Evolutionary conservation across 176 grass and related monocot species (phyloP).

Genomic region (Luzula sylvatica): DNA sequence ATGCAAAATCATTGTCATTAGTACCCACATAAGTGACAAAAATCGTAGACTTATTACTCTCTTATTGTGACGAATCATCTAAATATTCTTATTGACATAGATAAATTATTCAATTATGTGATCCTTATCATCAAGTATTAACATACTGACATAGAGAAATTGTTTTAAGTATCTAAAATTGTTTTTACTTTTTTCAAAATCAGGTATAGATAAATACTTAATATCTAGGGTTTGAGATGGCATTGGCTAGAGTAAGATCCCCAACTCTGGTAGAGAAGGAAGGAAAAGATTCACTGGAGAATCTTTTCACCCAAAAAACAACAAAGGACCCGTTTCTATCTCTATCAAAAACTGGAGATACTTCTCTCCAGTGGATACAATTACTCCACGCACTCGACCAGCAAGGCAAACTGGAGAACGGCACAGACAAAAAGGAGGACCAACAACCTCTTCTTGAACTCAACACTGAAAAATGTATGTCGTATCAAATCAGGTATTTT

Average conservation of each 20-base stretch:
- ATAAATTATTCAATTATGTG: too few species aligned
- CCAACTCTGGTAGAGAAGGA: background rate
- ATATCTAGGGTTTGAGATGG: constrained; percentile 8
- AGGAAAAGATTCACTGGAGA: constrained; percentile 9
- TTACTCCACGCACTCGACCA: constrained; percentile 16
- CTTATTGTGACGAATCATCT: too few species aligned
- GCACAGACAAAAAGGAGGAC: background rate
- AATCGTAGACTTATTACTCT: too few species aligned
- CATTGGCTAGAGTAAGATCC: background rate
- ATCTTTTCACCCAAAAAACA: constrained; percentile 13
- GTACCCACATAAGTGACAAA: too few species aligned
- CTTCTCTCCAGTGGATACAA: constrained; percentile 13
- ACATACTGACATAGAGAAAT: too few species aligned
- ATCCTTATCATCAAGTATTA: too few species aligned
- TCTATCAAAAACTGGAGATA: constrained; percentile 1
- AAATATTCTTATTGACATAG: too few species aligned
- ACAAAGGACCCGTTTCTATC: constrained; percentile 6
- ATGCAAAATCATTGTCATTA: background rate
- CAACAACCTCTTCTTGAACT: background rate
- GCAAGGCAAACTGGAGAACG: constrained; percentile 7
- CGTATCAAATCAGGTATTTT: constrained; percentile 13
- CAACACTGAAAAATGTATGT: constrained; percentile 23
- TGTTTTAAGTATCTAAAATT: too few species aligned
- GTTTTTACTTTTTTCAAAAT: background rate
- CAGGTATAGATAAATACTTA: background rate